A percentile compares a stretch with the other conserved stretches of the same genome.
These are phyloP conservation scores for Irineochytrium annulatum DNA, from an alignment of 192 early-diverging fungal genomes.

Conservation along the genomic window DNA sequence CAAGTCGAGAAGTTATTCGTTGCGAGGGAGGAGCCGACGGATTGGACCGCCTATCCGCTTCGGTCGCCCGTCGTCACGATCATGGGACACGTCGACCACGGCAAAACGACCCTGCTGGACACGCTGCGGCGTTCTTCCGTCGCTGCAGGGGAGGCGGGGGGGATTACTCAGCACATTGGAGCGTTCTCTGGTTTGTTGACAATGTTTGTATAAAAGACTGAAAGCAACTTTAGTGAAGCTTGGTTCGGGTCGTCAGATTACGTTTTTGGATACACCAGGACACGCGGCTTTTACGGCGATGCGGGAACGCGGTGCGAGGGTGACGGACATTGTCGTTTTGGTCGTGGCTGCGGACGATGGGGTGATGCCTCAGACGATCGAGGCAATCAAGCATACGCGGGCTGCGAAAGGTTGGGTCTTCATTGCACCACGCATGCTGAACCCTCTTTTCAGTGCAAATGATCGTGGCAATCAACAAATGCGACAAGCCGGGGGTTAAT, in stretches of 20 bases:
- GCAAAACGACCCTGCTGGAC: constrained; percentile 94
- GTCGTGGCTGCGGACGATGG: constrained; percentile 97
- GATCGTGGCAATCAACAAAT: constrained; percentile 97
- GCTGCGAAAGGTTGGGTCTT: constrained; percentile 27
- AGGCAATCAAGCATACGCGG: constrained; percentile 89
- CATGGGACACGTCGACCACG: constrained; percentile 96
- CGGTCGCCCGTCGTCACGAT: constrained; percentile 94
- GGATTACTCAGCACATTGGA: constrained; percentile 98
- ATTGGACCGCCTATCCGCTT: constrained; percentile 66
- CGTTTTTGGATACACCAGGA: constrained; percentile 95
- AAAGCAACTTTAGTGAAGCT: constrained; percentile 53
- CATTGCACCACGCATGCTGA: not conserved
- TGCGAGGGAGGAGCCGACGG: constrained; percentile 44
- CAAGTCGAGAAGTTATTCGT: constrained; percentile 38
- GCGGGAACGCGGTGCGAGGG: constrained; percentile 87
- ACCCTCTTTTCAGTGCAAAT: constrained; percentile 59
- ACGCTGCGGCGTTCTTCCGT: constrained; percentile 86
- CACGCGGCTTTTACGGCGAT: constrained; percentile 94
- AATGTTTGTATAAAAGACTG: not conserved
- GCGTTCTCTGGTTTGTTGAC: constrained; percentile 72
- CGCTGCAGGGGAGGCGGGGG: constrained; percentile 89
- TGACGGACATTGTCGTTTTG: constrained; percentile 94
- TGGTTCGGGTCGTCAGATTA: constrained; percentile 71
- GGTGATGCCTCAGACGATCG: constrained; percentile 96
- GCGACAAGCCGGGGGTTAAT: constrained; percentile 77